Base-by-base conservation (phyloP, 2,329 filamentous ascomycete genomes). In the Ophiocordyceps australis region DNA sequence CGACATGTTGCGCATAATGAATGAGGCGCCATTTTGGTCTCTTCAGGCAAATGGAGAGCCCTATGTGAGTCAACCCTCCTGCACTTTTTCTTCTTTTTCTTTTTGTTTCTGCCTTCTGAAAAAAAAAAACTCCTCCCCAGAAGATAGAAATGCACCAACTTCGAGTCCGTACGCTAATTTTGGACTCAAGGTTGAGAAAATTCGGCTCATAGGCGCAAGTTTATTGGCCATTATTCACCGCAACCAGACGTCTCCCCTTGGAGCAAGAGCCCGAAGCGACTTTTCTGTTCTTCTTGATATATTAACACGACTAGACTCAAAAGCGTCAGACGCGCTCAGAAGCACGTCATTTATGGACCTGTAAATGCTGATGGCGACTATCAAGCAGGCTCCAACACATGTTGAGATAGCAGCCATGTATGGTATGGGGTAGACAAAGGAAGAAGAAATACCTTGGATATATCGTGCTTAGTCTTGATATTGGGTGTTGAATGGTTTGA, bases 1-100 rank as follows among this genome's bases (percentile, higher is more conserved):
- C 9, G 51, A 55, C 22, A 53, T 57, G 45, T 20, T 57, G 10
- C 39, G 46, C 0, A 45, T 54, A 1, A 47, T 57, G 16, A 45
- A 47, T 2, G 47, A 51, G 22, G 46, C 50, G 3, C 54, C 54
- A 0, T 57, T 56, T 20, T 56, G 52, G 48, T 43, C 49, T 0
- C 25, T 55, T 15, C 46, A 52, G 17, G 43, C 49, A 3, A 54
- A 54, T 12, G 49, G 51, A 1, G 51, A 55, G 24, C 47, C 50
- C 15, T 47, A 49, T 25, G 51, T 52, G 23, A 38, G 49, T 38
- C 2, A 7, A 11, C 13, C 20, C 10, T 11, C 17, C 12, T 13
- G 13, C 18, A 7, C 19, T 21, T 11, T 17, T n/a, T n/a, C n/a
- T n/a, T n/a, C n/a, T n/a, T n/a, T n/a, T n/a, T n/a, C n/a, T n/a